A percentile compares a stretch with the other conserved stretches of the same genome.
These are phyloP conservation scores for Myochromella boudieri DNA, from an alignment of 768 basidiomycete genomes.

Conservation along the genomic window DNA sequence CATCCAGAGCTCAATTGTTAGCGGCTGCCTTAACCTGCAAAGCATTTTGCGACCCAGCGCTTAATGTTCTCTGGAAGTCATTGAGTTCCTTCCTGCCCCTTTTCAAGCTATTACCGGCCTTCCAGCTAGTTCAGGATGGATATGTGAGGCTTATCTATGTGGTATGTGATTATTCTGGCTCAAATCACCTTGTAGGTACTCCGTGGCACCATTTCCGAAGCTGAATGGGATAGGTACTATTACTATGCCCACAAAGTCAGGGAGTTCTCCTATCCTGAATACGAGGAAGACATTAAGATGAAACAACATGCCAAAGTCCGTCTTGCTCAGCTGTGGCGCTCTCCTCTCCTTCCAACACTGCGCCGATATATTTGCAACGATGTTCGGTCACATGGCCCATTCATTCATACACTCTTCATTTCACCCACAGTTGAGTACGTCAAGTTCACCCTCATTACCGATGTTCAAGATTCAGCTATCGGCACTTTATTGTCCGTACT, in stretches of 20 bases:
- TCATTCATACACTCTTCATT: constrained; percentile 7
- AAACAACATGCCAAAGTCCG: constrained; percentile 2
- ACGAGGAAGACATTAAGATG: not conserved
- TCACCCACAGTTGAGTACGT: constrained; percentile 1
- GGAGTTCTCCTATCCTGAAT: constrained; percentile 2
- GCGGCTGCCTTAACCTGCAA: constrained; percentile 11
- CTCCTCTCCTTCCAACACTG: constrained; percentile 6
- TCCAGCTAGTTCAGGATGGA: constrained; percentile 4
- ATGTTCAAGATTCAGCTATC: constrained; percentile 2
- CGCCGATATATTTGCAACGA: not conserved
- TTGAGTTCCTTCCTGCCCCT: constrained; percentile 9
- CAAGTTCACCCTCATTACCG: constrained; percentile 1
- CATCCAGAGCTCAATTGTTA: constrained; percentile 1
- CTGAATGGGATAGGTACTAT: constrained; percentile 4
- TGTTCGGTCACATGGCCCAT: constrained; percentile 1
- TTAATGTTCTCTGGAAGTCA: constrained; percentile 11
- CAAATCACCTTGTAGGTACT: constrained; percentile 2
- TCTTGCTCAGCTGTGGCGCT: constrained; percentile 1
- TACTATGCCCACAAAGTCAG: constrained; percentile 3
- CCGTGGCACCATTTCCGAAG: not conserved
- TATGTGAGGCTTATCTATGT: constrained; percentile 6
- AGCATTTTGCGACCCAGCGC: constrained; percentile 7
- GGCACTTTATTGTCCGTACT: constrained; percentile 9
- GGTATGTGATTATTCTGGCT: not conserved
- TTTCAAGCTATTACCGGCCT: constrained; percentile 6